phyloP scores from a whole-genome alignment of 73 alveolate genomes.

The Blepharisma japonicum region DNA sequence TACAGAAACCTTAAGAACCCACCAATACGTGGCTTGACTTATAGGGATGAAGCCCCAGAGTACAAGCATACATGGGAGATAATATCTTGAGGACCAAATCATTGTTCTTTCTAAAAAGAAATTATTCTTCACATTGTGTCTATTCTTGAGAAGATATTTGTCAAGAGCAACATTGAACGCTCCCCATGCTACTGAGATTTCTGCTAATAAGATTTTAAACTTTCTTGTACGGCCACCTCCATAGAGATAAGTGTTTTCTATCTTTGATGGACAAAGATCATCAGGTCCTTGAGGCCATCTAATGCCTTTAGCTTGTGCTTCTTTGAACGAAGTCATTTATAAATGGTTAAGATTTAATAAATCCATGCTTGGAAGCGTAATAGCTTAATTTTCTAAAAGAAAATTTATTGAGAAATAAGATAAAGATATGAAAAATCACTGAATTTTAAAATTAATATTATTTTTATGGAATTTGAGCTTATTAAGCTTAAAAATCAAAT shows the following conservation, averaged over 20 bases:
- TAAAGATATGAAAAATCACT: no score
- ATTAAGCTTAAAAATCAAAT: no score
- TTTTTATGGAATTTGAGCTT: no score
- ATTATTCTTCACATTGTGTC: background rate
- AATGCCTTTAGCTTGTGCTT: constrained; percentile 28
- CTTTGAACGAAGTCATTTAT: constrained; percentile 6
- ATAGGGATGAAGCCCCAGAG: background rate
- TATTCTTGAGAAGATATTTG: constrained; percentile 10
- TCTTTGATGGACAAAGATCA: constrained; percentile 29
- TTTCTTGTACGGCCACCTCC: constrained; percentile 23
- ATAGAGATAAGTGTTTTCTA: constrained; percentile 1
- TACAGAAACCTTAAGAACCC: constrained; percentile 1
- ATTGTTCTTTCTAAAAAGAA: constrained; percentile 1
- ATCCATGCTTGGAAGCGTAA: no score
- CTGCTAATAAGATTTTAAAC: background rate
- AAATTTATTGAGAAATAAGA: no score
- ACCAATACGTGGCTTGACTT: constrained; percentile 2
- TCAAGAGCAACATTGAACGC: constrained; percentile 25
- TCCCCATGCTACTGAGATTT: constrained; percentile 22
- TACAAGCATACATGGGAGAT: background rate
- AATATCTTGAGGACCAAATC: background rate
- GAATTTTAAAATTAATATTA: no score
- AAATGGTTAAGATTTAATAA: background rate
- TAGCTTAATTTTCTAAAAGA: no score
- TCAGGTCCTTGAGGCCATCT: constrained; percentile 34